phyloP scores from a whole-genome alignment of 1,284 basidiomycete species.

The Flammula alnicola region DNA sequence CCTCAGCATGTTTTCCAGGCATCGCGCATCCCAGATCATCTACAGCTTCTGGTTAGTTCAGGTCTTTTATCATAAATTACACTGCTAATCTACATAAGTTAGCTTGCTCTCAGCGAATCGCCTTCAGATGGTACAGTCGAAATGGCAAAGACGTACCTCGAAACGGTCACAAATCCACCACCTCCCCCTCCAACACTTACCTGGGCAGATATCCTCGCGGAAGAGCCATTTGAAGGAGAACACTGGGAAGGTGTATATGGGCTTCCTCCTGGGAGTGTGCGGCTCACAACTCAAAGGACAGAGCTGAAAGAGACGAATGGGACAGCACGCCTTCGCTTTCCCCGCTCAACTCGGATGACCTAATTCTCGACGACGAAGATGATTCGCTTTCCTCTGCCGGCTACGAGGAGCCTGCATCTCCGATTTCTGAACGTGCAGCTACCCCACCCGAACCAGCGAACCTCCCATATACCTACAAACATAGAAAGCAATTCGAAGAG shows the following conservation, averaged over 20 bases:
- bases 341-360: constrained; percentile 49
- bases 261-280: constrained; percentile 54
- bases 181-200: constrained; percentile 49
- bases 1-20: constrained; percentile 38
- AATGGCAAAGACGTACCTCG: constrained; percentile 55
- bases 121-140: constrained; percentile 51
- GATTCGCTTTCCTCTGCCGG: constrained; percentile 32
- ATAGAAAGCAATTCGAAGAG: constrained; percentile 58
- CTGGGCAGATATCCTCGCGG: constrained; percentile 76
- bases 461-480: constrained; percentile 41
- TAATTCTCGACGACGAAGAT: constrained; percentile 41
- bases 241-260: constrained; percentile 74
- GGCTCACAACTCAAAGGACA: constrained; percentile 34
- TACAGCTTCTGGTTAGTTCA: constrained; percentile 69
- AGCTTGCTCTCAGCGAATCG: constrained; percentile 62
- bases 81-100: not conserved
- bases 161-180: constrained; percentile 50
- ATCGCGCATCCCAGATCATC: constrained; percentile 65
- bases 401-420: constrained; percentile 19
- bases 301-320: constrained; percentile 42
- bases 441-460: constrained; percentile 15
- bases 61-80: not conserved
- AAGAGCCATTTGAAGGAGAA: constrained; percentile 79
- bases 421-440: constrained; percentile 6
- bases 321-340: constrained; percentile 52